A percentile compares a stretch with the other conserved stretches of the same genome.
These are phyloP conservation scores for Blepharisma stoltei DNA, from an alignment of 73 alveolate genomes.

Conservation along the genomic window DNA sequence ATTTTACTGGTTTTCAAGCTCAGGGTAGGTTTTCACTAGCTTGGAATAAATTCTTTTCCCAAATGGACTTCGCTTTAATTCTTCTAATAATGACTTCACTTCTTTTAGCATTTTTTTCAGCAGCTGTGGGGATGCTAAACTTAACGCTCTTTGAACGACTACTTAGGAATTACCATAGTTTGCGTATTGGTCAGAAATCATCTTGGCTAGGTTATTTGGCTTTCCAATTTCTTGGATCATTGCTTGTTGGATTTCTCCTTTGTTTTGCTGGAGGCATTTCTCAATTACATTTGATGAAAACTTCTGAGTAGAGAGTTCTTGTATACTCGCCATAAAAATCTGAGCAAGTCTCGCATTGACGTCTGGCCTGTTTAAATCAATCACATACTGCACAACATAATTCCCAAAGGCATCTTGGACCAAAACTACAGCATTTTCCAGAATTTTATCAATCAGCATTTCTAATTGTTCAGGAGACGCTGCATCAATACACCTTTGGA, in stretches of 20 bases:
- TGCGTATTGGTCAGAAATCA: conserved; percentile 51
- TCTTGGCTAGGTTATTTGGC: conserved; percentile 34
- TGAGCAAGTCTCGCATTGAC: conserved; percentile 40
- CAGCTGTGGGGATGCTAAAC: too few relatives aligned
- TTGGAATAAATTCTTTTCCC: too few relatives aligned
- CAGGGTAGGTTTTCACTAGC: too few relatives aligned
- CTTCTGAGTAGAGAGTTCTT: conserved; percentile 66
- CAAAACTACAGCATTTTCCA: conserved; percentile 35
- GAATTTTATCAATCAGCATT: conserved; percentile 35
- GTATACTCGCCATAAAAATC: conserved; percentile 37
- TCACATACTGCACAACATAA: conserved; percentile 58
- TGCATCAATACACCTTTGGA: conserved; percentile 53
- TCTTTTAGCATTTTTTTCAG: too few relatives aligned
- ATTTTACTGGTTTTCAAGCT: too few relatives aligned
- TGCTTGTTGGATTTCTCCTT: conserved; percentile 36
- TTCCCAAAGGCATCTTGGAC: conserved; percentile 57
- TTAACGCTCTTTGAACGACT: too few relatives aligned
- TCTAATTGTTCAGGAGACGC: conserved; percentile 31
- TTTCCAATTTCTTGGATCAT: conserved; percentile 49
- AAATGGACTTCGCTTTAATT: too few relatives aligned
- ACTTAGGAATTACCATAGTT: conserved; percentile 38
- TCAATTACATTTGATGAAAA: conserved; percentile 86
- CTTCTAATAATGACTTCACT: too few relatives aligned
- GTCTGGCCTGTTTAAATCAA: conserved; percentile 50
- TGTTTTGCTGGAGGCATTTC: conserved; percentile 68